phyloP scores from a whole-genome alignment of 2,329 filamentous ascomycete genomes.

The Cladosporium sp. region DNA sequence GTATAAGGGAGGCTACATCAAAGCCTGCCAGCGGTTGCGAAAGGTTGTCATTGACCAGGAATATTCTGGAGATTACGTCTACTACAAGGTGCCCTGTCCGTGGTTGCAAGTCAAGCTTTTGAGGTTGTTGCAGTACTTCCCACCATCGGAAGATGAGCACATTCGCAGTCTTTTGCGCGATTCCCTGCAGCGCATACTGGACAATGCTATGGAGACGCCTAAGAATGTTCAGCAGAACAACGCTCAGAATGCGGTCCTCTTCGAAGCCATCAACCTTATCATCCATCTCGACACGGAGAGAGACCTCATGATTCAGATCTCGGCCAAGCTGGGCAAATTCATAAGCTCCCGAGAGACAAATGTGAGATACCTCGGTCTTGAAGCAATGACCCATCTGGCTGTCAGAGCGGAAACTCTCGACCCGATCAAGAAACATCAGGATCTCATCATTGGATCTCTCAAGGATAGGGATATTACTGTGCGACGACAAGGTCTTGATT shows the following conservation, averaged over 20 bases:
- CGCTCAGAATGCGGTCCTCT: slow-evolving; percentile 94
- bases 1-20: slow-evolving; percentile 91
- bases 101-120: slow-evolving; percentile 97
- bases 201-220: slow-evolving; percentile 84
- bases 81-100: slow-evolving; percentile 99
- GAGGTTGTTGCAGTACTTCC: slow-evolving; percentile 90
- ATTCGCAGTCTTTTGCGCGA: slow-evolving; percentile 88
- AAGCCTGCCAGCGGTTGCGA: slow-evolving; percentile 85
- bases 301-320: slow-evolving; percentile 93
- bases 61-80: slow-evolving; percentile 85
- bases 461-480: slow-evolving; percentile 97
- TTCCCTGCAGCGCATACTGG: slow-evolving; percentile 84
- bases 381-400: slow-evolving; percentile 97
- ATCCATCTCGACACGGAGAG: slow-evolving; percentile 97
- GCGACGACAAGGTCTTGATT: slow-evolving; percentile 86
- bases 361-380: slow-evolving; percentile 89
- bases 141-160: slow-evolving; percentile 91
- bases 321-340: slow-evolving; percentile 83
- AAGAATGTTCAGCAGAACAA: slow-evolving; percentile 99
- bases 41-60: slow-evolving; percentile 88
- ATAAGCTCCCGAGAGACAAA: slow-evolving; percentile 97
- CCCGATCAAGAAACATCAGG: slow-evolving; percentile 97
- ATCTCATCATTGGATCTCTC: slow-evolving; percentile 89
- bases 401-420: slow-evolving; percentile 90
- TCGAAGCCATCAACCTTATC: slow-evolving; percentile 97